Base-by-base conservation (phyloP, 495 filamentous ascomycete species). In the Daldinia decipiens region DNA sequence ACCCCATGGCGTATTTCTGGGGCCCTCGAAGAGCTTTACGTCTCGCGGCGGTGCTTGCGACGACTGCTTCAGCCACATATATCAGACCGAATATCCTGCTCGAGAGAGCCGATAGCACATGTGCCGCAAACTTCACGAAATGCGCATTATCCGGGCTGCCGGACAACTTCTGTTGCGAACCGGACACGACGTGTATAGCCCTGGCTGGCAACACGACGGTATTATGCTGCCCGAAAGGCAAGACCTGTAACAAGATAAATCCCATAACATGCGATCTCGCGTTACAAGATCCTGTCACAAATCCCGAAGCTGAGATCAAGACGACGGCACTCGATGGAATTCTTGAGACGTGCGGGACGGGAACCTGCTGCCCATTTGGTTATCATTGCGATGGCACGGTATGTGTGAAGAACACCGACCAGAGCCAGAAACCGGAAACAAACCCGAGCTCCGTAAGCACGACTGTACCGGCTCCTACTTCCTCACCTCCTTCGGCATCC, bases 101-200 rank as follows among this genome's bases (percentile, higher is more conserved):
- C 71, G 56, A 50, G 38, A 78, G 81, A 50, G 79, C 65, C 0
- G 65, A 79, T 8, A 70, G 71, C 26, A 75, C 77, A 1, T 77
- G 78, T 40, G 71, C 77, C 31, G 68, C 71, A 19, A 45, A 74
- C 51, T 82, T 77, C 53, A 47, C 68, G 2, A 79, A 78, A 61
- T 94, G 92, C 75, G 77, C 82, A 2, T 75, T 79, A 24, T 54
- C 80, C 6, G 82, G 81, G 8, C 82, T 95, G 15, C 91, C 92
- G 2, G 80, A 82, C 40, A 81, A 87, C 75, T 97, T 96, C 82
- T 96, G 93, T 82, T 97, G 94, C 77, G 80, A 87, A 7, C 71
- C 82, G 17, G 79, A 76, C 3, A 80, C 86, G n/a, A 87, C 78
- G 21, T 97, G 94, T 75, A 76, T 89, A 40, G 71, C 82, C 31